Conservation (phyloP, 768 basidiomycete genomes). For the Cystofilobasidium ferigula region DNA sequence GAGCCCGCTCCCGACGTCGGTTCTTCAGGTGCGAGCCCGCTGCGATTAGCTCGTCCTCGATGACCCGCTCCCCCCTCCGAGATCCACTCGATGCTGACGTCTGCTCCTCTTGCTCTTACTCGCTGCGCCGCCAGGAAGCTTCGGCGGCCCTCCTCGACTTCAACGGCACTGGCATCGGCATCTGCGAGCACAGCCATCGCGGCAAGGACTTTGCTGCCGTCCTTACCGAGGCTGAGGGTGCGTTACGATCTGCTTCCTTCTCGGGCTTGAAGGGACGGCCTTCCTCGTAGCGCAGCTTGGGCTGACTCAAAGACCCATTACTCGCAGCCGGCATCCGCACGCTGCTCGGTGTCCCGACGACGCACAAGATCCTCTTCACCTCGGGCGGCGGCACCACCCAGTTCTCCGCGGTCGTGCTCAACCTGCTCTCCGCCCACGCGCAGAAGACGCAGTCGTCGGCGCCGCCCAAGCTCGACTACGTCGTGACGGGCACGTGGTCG, state of each 20-base stretch:
- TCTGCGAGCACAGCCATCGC: conserved; percentile 92
- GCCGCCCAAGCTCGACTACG: conserved; percentile 56
- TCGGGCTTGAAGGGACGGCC: neutral
- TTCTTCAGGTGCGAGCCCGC: conserved; percentile 44
- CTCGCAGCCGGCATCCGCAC: conserved; percentile 54
- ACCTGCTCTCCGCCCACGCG: conserved; percentile 77
- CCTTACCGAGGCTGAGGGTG: conserved; percentile 44
- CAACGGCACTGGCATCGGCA: conserved; percentile 78
- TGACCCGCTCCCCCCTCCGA: neutral
- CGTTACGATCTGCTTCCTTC: conserved; percentile 8
- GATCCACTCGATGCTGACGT: neutral
- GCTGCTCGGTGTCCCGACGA: conserved; percentile 68
- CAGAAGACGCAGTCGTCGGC: conserved; percentile 47
- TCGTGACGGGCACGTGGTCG: conserved; percentile 87
- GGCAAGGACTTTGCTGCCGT: conserved; percentile 74
- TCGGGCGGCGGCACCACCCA: conserved; percentile 89
- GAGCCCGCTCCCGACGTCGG: conserved; percentile 74
- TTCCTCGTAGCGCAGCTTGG: neutral
- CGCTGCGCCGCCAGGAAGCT: neutral
- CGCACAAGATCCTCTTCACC: conserved; percentile 78
- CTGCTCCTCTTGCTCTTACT: neutral
- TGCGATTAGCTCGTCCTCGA: too few relatives aligned
- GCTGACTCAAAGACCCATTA: neutral
- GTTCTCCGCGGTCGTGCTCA: conserved; percentile 84
- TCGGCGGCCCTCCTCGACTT: conserved; percentile 61